A percentile compares a stretch with the other conserved stretches of the same genome.
These are phyloP conservation scores for Tetrahymena malaccensis DNA, from an alignment of 73 alveolate genomes.

Conservation along the genomic window DNA sequence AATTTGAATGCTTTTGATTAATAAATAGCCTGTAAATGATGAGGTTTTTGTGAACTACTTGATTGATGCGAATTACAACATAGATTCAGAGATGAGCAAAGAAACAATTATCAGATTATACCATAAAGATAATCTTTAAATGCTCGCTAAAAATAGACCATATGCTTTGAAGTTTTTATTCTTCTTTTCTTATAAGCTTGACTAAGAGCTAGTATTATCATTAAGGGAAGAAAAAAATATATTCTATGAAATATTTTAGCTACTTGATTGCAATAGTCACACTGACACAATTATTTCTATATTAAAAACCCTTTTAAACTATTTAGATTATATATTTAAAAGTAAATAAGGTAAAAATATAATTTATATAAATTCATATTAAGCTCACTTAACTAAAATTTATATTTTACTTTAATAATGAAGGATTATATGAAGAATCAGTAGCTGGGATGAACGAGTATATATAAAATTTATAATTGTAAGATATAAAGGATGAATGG, in stretches of 20 bases:
- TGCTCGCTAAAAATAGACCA: neutral
- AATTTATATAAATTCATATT: neutral
- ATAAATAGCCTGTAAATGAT: neutral
- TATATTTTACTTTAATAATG: neutral
- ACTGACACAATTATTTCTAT: neutral
- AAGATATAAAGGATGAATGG: neutral
- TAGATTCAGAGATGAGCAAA: neutral
- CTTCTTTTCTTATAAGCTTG: neutral
- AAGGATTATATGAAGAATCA: neutral
- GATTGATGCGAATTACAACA: neutral
- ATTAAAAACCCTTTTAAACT: neutral
- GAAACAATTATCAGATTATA: neutral
- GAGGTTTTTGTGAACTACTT: neutral
- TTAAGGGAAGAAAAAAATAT: neutral
- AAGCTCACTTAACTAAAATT: neutral
- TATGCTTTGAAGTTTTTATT: neutral
- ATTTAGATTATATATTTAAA: neutral
- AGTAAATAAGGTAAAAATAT: neutral
- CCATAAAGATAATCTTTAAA: neutral
- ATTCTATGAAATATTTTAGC: neutral
- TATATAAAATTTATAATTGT: neutral
- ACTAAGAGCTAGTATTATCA: neutral
- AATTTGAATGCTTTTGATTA: neutral
- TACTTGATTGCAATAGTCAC: neutral
- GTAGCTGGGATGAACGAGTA: neutral